These are phyloP conservation scores for Copromyces sp. DNA, from an alignment of 495 filamentous ascomycete species.

Conservation along the genomic window DNA sequence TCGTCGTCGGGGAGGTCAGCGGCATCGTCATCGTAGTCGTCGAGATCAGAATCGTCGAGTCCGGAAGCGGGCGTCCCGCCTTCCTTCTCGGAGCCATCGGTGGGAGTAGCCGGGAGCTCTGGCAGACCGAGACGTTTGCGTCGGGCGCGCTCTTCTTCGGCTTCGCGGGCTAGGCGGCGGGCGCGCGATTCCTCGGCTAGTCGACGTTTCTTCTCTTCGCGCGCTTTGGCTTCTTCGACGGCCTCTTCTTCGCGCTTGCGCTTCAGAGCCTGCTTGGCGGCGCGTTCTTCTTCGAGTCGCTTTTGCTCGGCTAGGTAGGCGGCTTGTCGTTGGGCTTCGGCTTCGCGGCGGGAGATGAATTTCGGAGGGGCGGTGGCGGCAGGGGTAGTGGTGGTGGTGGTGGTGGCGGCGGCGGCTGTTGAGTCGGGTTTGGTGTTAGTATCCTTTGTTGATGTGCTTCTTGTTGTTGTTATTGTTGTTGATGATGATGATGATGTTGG, in stretches of 20 bases:
- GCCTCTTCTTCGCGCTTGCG: conserved; percentile 89
- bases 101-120: conserved; percentile 43
- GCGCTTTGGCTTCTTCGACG: conserved; percentile 48
- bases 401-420: conserved; percentile 3
- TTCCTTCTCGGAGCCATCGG: conserved; percentile 3
- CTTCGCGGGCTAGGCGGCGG: conserved; percentile 62
- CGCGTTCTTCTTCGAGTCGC: conserved; percentile 54
- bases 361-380: conserved; percentile 36
- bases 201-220: conserved; percentile 68
- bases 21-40: conserved; percentile 27
- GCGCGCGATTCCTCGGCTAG: conserved; percentile 70
- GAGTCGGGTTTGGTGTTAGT: conserved; percentile 7
- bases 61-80: conserved; percentile 6
- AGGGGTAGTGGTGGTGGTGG: neutral
- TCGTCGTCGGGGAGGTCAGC: conserved; percentile 53
- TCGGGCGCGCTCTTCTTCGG: conserved; percentile 38
- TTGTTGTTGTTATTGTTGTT: conserved; percentile 15
- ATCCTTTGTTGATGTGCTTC: conserved; percentile 33
- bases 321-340: conserved; percentile 72
- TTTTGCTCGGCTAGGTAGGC: conserved; percentile 75
- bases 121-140: conserved; percentile 54
- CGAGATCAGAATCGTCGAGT: conserved; percentile 33
- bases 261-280: conserved; percentile 58
- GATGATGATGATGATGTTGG: conserved; percentile 16
- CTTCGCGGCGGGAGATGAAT: conserved; percentile 76